Evolutionary conservation across 2,329 filamentous ascomycete genomes (phyloP).

Genomic region (Grosmannia clavigera): DNA sequence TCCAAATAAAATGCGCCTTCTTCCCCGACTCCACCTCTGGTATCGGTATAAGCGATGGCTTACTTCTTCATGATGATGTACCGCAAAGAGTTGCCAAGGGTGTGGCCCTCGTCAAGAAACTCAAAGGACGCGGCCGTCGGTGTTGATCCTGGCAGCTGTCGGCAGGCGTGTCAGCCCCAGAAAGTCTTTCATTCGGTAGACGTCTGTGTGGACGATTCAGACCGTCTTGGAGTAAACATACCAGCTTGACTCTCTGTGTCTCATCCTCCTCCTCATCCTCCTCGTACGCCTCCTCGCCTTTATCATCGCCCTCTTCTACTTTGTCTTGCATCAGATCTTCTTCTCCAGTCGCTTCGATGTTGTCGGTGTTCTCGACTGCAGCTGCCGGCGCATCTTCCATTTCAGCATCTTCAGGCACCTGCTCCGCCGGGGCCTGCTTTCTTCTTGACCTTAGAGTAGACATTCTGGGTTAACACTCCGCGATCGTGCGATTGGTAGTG

Average conservation of each 20-base stretch:
- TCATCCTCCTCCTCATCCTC: constrained; percentile 37
- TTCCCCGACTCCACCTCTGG: no score
- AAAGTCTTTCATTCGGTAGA: background rate
- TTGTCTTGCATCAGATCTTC: constrained; percentile 8
- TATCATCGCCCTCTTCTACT: constrained; percentile 6
- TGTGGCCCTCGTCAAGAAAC: constrained; percentile 88
- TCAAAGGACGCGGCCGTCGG: constrained; percentile 90
- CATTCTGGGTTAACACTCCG: constrained; percentile 2
- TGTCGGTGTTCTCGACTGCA: constrained; percentile 15
- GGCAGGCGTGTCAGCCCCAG: background rate
- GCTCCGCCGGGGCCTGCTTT: constrained; percentile 8
- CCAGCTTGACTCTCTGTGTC: constrained; percentile 48
- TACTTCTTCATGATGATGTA: constrained; percentile 99
- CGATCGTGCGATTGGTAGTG: background rate
- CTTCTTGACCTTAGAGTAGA: constrained; percentile 6
- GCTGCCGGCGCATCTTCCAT: constrained; percentile 31
- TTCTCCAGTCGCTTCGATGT: constrained; percentile 11
- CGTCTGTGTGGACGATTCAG: background rate
- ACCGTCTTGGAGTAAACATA: constrained; percentile 21
- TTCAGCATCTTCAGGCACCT: constrained; percentile 16
- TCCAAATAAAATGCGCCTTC: no score
- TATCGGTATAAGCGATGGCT: constrained; percentile 14
- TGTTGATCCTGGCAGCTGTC: constrained; percentile 69
- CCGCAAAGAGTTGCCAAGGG: constrained; percentile 82
- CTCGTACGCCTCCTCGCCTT: constrained; percentile 23